Conservation (phyloP, 306 rosid species). For the Argentina anserina region DNA sequence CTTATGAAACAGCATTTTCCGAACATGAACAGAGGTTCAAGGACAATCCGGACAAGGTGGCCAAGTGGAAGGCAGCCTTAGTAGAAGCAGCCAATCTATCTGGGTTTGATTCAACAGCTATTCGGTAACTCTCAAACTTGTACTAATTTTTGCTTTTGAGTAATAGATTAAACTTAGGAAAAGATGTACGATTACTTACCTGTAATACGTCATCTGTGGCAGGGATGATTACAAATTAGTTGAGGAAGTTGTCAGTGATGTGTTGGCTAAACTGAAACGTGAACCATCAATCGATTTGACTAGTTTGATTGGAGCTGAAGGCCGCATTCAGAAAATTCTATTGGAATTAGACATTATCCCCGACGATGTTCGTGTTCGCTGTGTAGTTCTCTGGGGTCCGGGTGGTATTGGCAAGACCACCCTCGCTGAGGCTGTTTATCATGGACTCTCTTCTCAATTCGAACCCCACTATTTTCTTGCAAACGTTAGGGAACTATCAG, state of each 20-base stretch:
- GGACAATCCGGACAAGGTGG: neutral
- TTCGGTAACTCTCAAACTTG: neutral
- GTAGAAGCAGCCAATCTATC: neutral
- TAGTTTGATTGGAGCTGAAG: constrained; percentile 10
- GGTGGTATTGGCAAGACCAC: constrained; percentile 17
- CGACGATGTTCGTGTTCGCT: constrained; percentile 2
- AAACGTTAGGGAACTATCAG: neutral
- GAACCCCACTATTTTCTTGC: neutral
- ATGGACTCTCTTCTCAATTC: neutral
- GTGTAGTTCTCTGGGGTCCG: constrained; percentile 22
- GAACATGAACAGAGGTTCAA: neutral
- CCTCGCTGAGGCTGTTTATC: neutral
- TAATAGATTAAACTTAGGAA: neutral
- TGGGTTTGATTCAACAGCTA: neutral
- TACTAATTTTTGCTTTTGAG: neutral
- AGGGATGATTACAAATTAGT: neutral
- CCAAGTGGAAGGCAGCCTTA: neutral
- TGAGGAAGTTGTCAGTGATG: neutral
- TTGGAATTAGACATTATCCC: neutral
- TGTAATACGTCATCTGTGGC: neutral
- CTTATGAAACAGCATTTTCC: neutral
- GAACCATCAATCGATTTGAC: neutral
- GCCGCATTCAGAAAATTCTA: neutral
- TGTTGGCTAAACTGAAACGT: constrained; percentile 1
- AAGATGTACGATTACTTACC: neutral